Conservation (phyloP, 805 yeast species). For the Saccharomycopsis sp. region DNA sequence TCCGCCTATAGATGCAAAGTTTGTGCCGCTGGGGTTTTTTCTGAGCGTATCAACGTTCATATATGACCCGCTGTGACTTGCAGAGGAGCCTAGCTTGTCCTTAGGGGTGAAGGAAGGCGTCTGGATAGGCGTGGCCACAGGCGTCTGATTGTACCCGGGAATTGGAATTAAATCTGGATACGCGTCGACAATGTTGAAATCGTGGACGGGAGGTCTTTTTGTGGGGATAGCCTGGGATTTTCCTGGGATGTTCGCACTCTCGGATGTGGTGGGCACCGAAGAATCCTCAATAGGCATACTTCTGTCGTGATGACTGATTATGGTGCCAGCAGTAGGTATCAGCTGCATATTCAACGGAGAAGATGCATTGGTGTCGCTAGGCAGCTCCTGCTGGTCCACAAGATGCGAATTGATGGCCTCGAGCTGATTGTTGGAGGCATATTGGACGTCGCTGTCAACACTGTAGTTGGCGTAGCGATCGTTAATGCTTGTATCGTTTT, state of each 20-base stretch:
- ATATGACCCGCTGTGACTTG: constrained; percentile 2
- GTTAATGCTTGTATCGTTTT: not conserved
- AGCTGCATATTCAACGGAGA: too few species aligned
- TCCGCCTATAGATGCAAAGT: not conserved
- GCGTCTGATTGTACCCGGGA: constrained; percentile 20
- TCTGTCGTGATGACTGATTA: not conserved
- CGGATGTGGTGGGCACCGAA: too few species aligned
- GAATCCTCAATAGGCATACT: not conserved
- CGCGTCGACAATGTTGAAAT: constrained; percentile 6
- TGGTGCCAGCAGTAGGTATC: too few species aligned
- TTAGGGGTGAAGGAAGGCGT: constrained; percentile 14
- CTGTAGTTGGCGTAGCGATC: constrained; percentile 4
- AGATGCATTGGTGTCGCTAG: not conserved
- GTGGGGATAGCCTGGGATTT: not conserved
- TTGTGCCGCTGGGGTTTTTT: not conserved
- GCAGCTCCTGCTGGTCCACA: not conserved
- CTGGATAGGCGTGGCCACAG: constrained; percentile 18
- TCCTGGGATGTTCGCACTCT: not conserved
- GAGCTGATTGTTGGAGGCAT: constrained; percentile 6
- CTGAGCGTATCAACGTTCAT: constrained; percentile 5
- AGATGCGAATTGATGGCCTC: not conserved
- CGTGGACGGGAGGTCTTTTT: not conserved
- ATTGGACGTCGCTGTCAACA: constrained; percentile 8
- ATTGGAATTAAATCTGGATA: constrained; percentile 15
- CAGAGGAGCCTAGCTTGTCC: not conserved